Evolutionary conservation across 1,139 yeast species (phyloP), one percentile per base, ranked within the genome.

Genomic region (Kluyveromyces sp.): DNA sequence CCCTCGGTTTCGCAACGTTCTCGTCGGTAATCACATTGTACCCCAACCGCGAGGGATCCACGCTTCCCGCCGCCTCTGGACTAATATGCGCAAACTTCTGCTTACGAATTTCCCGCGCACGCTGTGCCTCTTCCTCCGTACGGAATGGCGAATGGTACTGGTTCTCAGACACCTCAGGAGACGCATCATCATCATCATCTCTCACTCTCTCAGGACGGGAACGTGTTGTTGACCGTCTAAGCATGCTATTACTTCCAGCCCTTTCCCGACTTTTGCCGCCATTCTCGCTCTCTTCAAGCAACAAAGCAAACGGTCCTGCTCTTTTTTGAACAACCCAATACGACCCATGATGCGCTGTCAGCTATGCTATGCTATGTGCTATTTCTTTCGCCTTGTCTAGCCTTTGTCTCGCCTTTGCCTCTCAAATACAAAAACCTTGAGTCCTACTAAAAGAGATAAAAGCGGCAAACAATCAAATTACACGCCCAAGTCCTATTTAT

Each of bases 51-150:
- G 40, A 33, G 47, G 52, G 25, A 56, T 53, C 37, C 46, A 43
- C 37, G 45, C 48, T 42, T 42, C 49, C 52, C 3, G 57, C 53
- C 5, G 58, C 54, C 4, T 62, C 62, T 6, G 7, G 15, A 37
- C 60, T 53, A 7, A 53, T 51, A 4, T 62, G 59, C 4, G 65
- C 64, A 41, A 48, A 53, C 42, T 53, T 42, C 45, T 48, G 45
- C 37, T 53, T 48, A 35, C 55, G 52, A 27, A 48, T 46, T n/a
- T 54, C 47, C 50, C 58, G 56, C 5, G 57, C 57, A 6, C 43
- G 45, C 37, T 51, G 53, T 5, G 53, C 46, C 39, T 50, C 51
- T 34, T 45, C 47, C 40, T 50, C 50, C 30, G 48, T 43, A 25
- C 59, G 42, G 47, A 55, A 55, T n/a, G 59, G 59, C 39, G 59